phyloP scores from a whole-genome alignment of 495 filamentous ascomycete genomes.

The Podospora comata region DNA sequence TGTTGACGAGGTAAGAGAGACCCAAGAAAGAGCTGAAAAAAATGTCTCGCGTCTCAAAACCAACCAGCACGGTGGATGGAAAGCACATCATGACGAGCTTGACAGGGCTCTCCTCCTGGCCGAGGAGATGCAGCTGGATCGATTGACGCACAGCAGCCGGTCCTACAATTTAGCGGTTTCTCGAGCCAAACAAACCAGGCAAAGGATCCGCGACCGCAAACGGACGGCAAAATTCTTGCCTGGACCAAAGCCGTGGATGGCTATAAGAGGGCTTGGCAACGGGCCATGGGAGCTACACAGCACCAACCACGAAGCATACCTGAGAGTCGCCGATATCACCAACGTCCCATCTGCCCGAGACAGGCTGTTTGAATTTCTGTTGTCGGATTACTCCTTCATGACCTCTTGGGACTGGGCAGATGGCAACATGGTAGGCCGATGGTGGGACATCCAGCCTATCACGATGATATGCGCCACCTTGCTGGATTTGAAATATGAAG shows the following conservation, averaged over 20 bases:
- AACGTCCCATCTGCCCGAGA: conserved; percentile 16
- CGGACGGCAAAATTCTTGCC: conserved; percentile 20
- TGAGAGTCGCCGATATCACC: conserved; percentile 11
- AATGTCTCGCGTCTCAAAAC: conserved; percentile 21
- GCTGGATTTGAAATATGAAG: conserved; percentile 19
- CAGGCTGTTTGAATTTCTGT: conserved; percentile 20
- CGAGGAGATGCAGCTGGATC: conserved; percentile 20
- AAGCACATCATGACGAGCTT: conserved; percentile 20
- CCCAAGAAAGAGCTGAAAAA: conserved; percentile 19
- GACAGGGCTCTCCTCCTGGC: conserved; percentile 19
- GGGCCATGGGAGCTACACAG: conserved; percentile 21
- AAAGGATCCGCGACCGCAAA: conserved; percentile 11
- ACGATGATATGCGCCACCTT: conserved; percentile 20
- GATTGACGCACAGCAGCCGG: neutral
- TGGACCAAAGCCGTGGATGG: conserved; percentile 20
- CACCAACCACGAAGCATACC: conserved; percentile 19
- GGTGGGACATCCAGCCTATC: conserved; percentile 20
- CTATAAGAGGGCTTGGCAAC: conserved; percentile 10
- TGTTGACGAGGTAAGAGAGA: neutral
- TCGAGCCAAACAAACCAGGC: conserved; percentile 10
- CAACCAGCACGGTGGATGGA: conserved; percentile 17
- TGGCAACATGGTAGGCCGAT: conserved; percentile 15
- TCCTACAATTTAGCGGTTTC: conserved; percentile 17
- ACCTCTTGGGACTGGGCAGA: conserved; percentile 22
- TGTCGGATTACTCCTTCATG: conserved; percentile 24